Evolutionary conservation across 768 basidiomycete species (phyloP).

Genomic region (Coprinopsis strossmayeri): DNA sequence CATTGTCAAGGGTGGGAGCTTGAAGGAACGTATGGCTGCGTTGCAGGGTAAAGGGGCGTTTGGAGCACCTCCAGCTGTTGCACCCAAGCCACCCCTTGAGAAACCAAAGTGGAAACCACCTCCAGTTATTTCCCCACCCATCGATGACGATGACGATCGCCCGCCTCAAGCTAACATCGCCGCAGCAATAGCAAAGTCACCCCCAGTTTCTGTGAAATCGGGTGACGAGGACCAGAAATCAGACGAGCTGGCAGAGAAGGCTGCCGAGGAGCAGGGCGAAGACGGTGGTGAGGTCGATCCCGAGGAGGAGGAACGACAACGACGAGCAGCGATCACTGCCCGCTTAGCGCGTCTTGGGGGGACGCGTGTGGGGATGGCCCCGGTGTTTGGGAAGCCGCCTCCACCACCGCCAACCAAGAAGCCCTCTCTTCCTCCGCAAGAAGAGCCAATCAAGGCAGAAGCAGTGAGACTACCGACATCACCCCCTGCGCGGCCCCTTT

Average conservation of each 20-base stretch:
- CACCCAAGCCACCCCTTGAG: conserved; percentile 54
- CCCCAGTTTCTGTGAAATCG: conserved; percentile 13
- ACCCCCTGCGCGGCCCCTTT: not conserved
- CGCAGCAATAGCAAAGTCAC: conserved; percentile 23
- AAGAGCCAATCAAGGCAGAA: conserved; percentile 14
- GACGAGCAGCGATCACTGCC: conserved; percentile 83
- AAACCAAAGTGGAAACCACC: conserved; percentile 89
- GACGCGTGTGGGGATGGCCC: conserved; percentile 72
- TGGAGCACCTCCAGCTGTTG: conserved; percentile 48
- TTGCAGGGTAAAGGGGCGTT: conserved; percentile 81
- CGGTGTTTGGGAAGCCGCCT: conserved; percentile 52
- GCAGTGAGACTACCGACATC: conserved; percentile 3
- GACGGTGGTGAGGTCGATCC: conserved; percentile 32
- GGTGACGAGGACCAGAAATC: not conserved
- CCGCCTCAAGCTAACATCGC: not conserved
- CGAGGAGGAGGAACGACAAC: conserved; percentile 69
- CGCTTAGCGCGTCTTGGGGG: conserved; percentile 93
- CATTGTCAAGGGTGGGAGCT: conserved; percentile 70
- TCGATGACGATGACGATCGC: conserved; percentile 35
- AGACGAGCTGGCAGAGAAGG: conserved; percentile 9
- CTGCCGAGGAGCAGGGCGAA: conserved; percentile 16
- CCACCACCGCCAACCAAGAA: conserved; percentile 26
- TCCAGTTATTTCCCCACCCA: conserved; percentile 41
- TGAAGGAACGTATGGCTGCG: conserved; percentile 95
- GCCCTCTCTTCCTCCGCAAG: conserved; percentile 11